Evolutionary conservation across 1,139 yeast genomes (phyloP), one percentile per base, ranked within the genome.

Genomic region (Suhomyces bolitotheri): DNA sequence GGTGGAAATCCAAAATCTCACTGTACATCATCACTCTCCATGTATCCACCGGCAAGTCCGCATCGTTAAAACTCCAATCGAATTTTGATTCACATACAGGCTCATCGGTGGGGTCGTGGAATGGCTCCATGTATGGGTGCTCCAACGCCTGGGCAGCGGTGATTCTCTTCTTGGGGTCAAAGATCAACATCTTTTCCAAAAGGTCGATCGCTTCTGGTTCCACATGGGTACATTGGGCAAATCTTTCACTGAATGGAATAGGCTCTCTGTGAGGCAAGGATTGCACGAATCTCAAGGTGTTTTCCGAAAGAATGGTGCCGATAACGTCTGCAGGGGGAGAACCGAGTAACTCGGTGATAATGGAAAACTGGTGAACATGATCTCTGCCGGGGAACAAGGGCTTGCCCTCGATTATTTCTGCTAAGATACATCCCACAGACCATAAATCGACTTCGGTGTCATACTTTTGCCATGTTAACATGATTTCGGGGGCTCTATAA

Each of bases 1-100:
- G 88, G 64, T 92, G 98, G 74, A 90, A 92, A 60, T 90, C 97
- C 48, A 92, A 72, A 45, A 92, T 92, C 64, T 92, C 98, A 34
- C 95, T 84, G 64, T 92, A 92, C 96, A 92, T 92, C 98, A 92
- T 92, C 19, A 90, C 96, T 65, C 96, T 81, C 98, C 98, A 92
- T 9, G 96, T 88, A 56, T 92, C 97, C 15, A 92, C 95, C 1
- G 98, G 97, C 52, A 92, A 73, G 62, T 92, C 98, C 0, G 97
- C 97, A 54, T 94, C 97, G 60, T 92, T 92, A 63, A 92, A 92
- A 54, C 95, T 84, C 99, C 99, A 92, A 64, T 92, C 98, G 53
- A 92, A 92, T 60, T 86, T 86, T 46, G 82, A 86, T 34, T 82
- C 89, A 33, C 98, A 96, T 4, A 79, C 83, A 1, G 99, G 99